Evolutionary conservation across 495 filamentous ascomycete genomes (phyloP).

Genomic region (Annulohypoxylon maeteangense): DNA sequence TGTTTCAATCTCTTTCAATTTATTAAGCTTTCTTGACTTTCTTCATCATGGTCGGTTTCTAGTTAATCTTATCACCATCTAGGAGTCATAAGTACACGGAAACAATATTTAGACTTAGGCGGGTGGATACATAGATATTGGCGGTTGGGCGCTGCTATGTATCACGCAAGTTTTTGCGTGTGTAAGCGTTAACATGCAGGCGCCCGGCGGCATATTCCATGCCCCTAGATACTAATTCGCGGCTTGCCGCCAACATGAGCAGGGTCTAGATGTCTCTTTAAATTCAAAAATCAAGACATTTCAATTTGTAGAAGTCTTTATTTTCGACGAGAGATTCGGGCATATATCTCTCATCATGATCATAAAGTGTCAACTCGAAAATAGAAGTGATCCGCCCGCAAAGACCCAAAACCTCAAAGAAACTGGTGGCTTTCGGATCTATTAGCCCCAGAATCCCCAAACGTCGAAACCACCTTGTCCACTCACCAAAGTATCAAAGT

Average conservation of each 20-base stretch:
- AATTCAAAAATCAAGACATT: background rate
- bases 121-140: background rate
- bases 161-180: background rate
- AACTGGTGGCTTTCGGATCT: conserved; percentile 14
- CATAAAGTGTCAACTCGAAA: conserved; percentile 8
- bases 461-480: conserved; percentile 19
- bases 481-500: conserved; percentile 16
- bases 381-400: conserved; percentile 14
- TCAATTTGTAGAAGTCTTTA: background rate
- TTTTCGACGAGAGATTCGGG: background rate
- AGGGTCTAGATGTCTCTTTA: background rate
- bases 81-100: conserved; percentile 9
- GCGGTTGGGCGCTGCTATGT: conserved; percentile 7
- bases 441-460: conserved; percentile 3
- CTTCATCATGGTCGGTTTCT: background rate
- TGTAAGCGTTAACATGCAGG: conserved; percentile 6
- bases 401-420: conserved; percentile 3
- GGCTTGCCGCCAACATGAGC: conserved; percentile 16
- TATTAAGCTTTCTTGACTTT: conserved; percentile 3
- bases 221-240: conserved; percentile 14
- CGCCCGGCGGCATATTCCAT: conserved; percentile 22
- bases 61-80: background rate
- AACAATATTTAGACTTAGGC: conserved; percentile 17
- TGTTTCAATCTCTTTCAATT: conserved; percentile 31
- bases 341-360: conserved; percentile 1